Evolutionary conservation across 768 basidiomycete species (phyloP).

Genomic region (Hemileccinum rubropunctum): DNA sequence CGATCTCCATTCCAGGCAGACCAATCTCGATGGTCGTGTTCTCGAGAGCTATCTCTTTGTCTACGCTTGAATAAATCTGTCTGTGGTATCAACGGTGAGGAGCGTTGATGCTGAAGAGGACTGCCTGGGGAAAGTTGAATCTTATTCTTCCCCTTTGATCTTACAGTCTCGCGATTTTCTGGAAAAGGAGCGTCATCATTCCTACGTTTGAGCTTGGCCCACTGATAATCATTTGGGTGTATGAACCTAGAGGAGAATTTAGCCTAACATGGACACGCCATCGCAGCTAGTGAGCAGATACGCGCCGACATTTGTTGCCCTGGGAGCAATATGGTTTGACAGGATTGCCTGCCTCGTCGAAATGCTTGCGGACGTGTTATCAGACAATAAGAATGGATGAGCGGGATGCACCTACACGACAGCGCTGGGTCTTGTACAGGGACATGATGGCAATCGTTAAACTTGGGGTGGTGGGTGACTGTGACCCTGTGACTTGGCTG

Average conservation of each 20-base stretch:
- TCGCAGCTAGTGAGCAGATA: conserved; percentile 12
- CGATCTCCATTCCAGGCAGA: conserved; percentile 19
- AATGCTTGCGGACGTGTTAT: conserved; percentile 39
- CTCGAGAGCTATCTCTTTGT: conserved; percentile 22
- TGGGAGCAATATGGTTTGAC: conserved; percentile 45
- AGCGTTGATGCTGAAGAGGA: conserved; percentile 19
- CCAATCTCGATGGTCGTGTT: conserved; percentile 22
- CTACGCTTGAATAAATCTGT: conserved; percentile 41
- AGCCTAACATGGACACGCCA: conserved; percentile 3
- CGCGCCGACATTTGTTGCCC: conserved; percentile 50
- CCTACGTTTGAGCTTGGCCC: conserved; percentile 28
- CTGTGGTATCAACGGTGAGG: conserved; percentile 42
- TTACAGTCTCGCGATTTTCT: conserved; percentile 19
- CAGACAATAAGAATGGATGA: conserved; percentile 10
- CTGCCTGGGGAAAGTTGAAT: conserved; percentile 18
- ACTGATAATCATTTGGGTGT: conserved; percentile 48
- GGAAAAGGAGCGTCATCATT: conserved; percentile 17
- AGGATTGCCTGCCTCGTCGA: conserved; percentile 41
- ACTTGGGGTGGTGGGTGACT: conserved; percentile 12
- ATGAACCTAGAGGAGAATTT: conserved; percentile 38
- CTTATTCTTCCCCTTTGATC: conserved; percentile 24
- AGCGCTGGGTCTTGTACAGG: conserved; percentile 44
- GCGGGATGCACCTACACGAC: conserved; percentile 39
- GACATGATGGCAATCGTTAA: conserved; percentile 23
- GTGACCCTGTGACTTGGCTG: conserved; percentile 19